phyloP scores from a whole-genome alignment of 2,329 filamentous ascomycete species.

The Diplodia seriata region DNA sequence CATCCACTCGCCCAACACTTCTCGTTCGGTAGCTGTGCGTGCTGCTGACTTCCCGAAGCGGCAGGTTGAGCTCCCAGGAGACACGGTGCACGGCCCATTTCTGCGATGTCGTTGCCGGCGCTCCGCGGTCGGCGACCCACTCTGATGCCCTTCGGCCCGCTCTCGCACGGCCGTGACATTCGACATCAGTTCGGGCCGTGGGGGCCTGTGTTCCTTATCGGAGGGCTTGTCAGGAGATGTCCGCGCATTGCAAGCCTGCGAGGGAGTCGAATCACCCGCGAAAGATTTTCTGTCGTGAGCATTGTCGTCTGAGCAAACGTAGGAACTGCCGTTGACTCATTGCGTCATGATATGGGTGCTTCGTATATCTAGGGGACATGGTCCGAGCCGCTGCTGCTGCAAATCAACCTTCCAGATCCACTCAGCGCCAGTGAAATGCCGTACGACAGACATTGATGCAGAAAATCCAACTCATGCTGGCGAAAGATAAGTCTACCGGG shows the following conservation, averaged over 20 bases:
- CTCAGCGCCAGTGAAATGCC: not conserved
- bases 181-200: constrained; percentile 6
- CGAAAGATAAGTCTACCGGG: not conserved
- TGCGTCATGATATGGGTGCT: not conserved
- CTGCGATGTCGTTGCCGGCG: constrained; percentile 2
- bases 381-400: not conserved
- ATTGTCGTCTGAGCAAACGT: not conserved
- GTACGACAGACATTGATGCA: not conserved
- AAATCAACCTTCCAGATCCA: not conserved
- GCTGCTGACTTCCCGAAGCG: not conserved
- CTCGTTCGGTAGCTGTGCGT: not conserved
- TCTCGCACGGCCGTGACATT: constrained; percentile 12
- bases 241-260: no score
- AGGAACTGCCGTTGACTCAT: not conserved
- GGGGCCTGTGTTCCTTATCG: not conserved
- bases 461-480: not conserved
- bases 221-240: not conserved
- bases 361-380: not conserved
- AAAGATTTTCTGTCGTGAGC: not conserved
- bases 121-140: constrained; percentile 21
- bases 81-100: not conserved
- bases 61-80: not conserved
- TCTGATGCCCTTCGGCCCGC: constrained; percentile 4
- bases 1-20: not conserved
- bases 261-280: constrained; percentile 1